Conservation (phyloP, 495 filamentous ascomycete species). For the Aspergillus carlsbadensis region DNA sequence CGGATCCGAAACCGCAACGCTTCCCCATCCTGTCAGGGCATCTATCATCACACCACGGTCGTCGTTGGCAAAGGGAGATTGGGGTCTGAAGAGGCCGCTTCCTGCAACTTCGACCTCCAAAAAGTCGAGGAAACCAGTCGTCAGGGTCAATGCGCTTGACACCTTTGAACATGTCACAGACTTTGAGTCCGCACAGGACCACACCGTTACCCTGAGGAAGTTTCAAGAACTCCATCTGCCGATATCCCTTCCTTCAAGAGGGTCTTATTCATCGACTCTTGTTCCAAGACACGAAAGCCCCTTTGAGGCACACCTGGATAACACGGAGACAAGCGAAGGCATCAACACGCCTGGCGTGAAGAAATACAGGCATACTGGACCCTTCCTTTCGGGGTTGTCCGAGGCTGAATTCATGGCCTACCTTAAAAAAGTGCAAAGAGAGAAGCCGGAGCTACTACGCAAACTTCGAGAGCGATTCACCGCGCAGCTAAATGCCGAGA, state of each 20-base stretch:
- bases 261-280: constrained; percentile 30
- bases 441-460: constrained; percentile 59
- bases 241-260: constrained; percentile 49
- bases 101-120: constrained; percentile 69
- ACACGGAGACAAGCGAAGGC: constrained; percentile 40
- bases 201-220: constrained; percentile 77
- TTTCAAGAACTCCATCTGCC: constrained; percentile 79
- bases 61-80: constrained; percentile 80
- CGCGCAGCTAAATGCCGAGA: constrained; percentile 42
- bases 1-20: constrained; percentile 66
- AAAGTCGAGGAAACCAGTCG: constrained; percentile 64
- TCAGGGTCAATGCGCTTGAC: constrained; percentile 73
- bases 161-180: constrained; percentile 90
- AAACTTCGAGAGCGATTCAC: constrained; percentile 52
- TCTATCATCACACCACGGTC: constrained; percentile 76
- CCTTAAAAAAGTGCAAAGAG: constrained; percentile 59
- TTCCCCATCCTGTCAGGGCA: constrained; percentile 76
- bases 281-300: constrained; percentile 45
- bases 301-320: constrained; percentile 49
- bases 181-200: constrained; percentile 80
- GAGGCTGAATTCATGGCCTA: constrained; percentile 70
- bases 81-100: constrained; percentile 88
- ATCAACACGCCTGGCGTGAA: constrained; percentile 30
- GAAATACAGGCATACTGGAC: constrained; percentile 57
- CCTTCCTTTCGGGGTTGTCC: constrained; percentile 76